phyloP scores from a whole-genome alignment of 192 early-diverging fungal genomes.

The Thoreauomyces humboldtii region DNA sequence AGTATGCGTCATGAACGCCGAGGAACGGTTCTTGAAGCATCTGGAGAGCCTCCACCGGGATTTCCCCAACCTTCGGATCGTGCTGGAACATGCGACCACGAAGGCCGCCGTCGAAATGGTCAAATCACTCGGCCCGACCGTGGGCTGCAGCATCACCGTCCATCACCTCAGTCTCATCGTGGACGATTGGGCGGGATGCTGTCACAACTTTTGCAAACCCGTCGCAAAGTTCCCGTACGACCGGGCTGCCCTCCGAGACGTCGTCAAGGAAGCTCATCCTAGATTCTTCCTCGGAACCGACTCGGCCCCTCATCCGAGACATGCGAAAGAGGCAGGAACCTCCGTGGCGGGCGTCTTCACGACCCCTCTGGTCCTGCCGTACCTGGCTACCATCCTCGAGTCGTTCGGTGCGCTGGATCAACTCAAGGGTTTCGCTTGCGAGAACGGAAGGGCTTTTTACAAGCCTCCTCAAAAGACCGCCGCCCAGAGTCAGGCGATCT shows the following conservation, averaged over 20 bases:
- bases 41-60: constrained; percentile 79
- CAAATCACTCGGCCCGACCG: constrained; percentile 85
- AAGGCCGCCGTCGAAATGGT: constrained; percentile 88
- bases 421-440: constrained; percentile 79
- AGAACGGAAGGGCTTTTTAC: constrained; percentile 85
- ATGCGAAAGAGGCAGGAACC: constrained; percentile 79
- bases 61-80: constrained; percentile 92
- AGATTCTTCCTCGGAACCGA: constrained; percentile 97
- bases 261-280: constrained; percentile 82
- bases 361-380: constrained; percentile 77
- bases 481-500: constrained; percentile 36
- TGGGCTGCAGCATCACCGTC: constrained; percentile 92
- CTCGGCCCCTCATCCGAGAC: constrained; percentile 89
- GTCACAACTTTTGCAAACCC: constrained; percentile 97
- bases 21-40: constrained; percentile 85
- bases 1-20: constrained; percentile 94
- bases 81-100: constrained; percentile 95
- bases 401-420: constrained; percentile 78
- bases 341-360: constrained; percentile 89
- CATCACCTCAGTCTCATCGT: constrained; percentile 89
- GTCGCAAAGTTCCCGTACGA: constrained; percentile 95
- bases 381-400: constrained; percentile 87
- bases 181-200: constrained; percentile 97
- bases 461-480: constrained; percentile 53
- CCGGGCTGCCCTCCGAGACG: constrained; percentile 79